These are phyloP conservation scores for Sesbania bispinosa DNA, from an alignment of 306 rosid genomes.

Conservation along the genomic window DNA sequence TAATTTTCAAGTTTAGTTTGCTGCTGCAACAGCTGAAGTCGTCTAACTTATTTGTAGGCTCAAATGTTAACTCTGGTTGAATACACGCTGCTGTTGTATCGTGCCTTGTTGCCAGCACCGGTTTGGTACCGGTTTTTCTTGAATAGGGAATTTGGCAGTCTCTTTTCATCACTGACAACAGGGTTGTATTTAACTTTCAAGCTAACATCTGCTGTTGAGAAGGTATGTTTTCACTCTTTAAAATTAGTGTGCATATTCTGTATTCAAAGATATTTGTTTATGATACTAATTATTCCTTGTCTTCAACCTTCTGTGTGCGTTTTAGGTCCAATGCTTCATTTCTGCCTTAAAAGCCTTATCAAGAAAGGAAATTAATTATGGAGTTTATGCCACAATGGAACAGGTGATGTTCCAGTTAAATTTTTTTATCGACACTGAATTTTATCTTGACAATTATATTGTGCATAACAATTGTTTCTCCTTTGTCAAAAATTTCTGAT, in stretches of 20 bases:
- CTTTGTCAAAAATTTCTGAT: conserved; percentile 2
- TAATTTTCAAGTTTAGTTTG: background rate
- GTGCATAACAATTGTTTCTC: background rate
- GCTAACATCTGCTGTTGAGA: conserved; percentile 83
- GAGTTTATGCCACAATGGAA: conserved; percentile 74
- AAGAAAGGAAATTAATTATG: conserved; percentile 74
- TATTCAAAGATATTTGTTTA: conserved; percentile 3
- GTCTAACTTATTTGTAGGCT: conserved; percentile 46
- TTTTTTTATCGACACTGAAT: background rate
- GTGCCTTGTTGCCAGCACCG: conserved; percentile 80
- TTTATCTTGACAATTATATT: background rate
- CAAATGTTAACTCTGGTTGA: conserved; percentile 81
- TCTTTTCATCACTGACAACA: conserved; percentile 84
- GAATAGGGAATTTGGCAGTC: conserved; percentile 81
- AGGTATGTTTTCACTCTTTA: conserved; percentile 44
- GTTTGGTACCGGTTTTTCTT: conserved; percentile 90
- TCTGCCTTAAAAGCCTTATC: conserved; percentile 74
- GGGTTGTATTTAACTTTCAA: conserved; percentile 90
- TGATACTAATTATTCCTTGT: background rate
- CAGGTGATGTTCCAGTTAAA: conserved; percentile 50
- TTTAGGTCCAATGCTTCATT: conserved; percentile 66
- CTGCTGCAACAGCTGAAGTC: conserved; percentile 27
- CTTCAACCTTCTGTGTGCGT: background rate
- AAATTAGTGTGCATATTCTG: background rate
- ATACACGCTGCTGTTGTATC: conserved; percentile 71